A percentile compares a stretch with the other conserved stretches of the same genome.
phyloP scores from a whole-genome alignment of 2,329 filamentous ascomycete genomes.

The Verticillium klebahnii region DNA sequence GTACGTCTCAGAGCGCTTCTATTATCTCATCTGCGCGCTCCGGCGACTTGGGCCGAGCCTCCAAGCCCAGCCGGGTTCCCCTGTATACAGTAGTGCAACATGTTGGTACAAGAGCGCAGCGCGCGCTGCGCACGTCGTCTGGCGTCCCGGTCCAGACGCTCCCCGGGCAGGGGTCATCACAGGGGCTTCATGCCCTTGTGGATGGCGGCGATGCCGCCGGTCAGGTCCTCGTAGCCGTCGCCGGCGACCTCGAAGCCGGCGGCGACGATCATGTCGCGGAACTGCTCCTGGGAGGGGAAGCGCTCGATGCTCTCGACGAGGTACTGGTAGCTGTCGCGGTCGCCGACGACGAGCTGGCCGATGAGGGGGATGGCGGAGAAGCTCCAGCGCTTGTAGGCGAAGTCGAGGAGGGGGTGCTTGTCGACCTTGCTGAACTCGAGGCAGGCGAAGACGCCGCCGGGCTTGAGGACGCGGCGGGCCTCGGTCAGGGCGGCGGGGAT shows the following conservation, averaged over 20 bases:
- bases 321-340: conserved; percentile 96
- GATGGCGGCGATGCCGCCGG: conserved; percentile 87
- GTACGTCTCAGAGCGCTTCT: background rate
- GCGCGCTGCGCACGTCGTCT: background rate
- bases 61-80: background rate
- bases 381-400: conserved; percentile 91
- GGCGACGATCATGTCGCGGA: conserved; percentile 74
- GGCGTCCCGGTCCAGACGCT: background rate
- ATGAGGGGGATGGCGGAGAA: conserved; percentile 93
- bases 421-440: conserved; percentile 89
- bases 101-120: background rate
- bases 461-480: conserved; percentile 83
- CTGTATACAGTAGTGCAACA: background rate
- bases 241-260: conserved; percentile 85
- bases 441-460: conserved; percentile 93
- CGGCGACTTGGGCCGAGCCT: background rate
- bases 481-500: conserved; percentile 79
- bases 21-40: background rate
- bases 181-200: conserved; percentile 91
- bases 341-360: conserved; percentile 88
- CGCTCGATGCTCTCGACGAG: conserved; percentile 95
- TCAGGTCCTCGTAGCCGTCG: conserved; percentile 83
- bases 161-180: conserved; percentile 10
- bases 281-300: conserved; percentile 83
- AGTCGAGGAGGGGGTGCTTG: conserved; percentile 71